phyloP scores from a whole-genome alignment of 495 filamentous ascomycete genomes.

The Lophiostoma macrostomum region DNA sequence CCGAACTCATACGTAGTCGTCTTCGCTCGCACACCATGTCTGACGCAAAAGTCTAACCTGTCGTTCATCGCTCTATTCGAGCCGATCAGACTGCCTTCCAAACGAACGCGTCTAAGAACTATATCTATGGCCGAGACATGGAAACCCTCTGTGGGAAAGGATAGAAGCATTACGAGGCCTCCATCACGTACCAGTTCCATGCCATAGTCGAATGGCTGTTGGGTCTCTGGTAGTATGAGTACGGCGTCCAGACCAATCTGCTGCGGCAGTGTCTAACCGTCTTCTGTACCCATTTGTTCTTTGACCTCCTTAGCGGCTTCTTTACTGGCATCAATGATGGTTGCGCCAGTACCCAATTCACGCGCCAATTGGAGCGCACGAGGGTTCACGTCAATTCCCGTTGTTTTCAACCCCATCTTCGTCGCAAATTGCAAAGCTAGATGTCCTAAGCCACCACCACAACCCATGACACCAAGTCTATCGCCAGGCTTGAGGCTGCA shows the following conservation, averaged over 20 bases:
- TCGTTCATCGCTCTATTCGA: conserved; percentile 1
- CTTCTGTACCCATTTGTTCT: neutral
- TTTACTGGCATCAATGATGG: conserved; percentile 5
- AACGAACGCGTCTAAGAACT: neutral
- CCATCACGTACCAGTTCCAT: neutral
- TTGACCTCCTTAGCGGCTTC: neutral
- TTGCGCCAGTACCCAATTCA: conserved; percentile 2
- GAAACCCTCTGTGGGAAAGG: conserved; percentile 1
- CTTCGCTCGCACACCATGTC: neutral
- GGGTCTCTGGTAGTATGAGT: neutral
- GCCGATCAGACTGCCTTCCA: conserved; percentile 7
- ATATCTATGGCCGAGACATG: neutral
- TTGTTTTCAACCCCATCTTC: too few species aligned
- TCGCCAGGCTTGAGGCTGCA: neutral
- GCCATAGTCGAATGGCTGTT: conserved; percentile 1
- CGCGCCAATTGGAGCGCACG: neutral
- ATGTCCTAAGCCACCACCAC: conserved; percentile 14
- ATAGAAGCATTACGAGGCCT: neutral
- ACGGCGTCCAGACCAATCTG: conserved; percentile 5
- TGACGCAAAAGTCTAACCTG: neutral
- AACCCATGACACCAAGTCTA: conserved; percentile 7
- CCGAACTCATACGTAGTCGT: neutral
- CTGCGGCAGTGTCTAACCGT: neutral
- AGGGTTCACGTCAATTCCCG: too few species aligned
- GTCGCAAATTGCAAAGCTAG: conserved; percentile 12